Evolutionary conservation across 192 early-diverging fungal genomes (phyloP), one percentile per base, ranked within the genome.

Genomic region (Dissophora ornata): DNA sequence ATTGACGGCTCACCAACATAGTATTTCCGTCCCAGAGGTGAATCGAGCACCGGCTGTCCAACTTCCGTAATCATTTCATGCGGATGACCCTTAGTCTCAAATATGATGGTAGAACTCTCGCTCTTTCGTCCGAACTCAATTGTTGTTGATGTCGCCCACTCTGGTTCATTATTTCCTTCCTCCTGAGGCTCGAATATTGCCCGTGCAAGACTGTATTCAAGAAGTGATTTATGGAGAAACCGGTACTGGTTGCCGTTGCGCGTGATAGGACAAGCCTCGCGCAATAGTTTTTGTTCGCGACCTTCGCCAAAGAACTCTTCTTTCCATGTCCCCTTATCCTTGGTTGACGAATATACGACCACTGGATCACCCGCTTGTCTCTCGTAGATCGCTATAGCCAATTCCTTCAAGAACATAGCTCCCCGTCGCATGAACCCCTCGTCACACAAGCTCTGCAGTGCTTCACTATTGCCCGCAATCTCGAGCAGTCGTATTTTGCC

Each of bases 131-230:
- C n/a, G n/a, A n/a, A n/a, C n/a, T n/a, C n/a, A n/a, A n/a, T n/a
- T n/a, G n/a, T n/a, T n/a, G n/a, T n/a, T n/a, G n/a, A n/a, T n/a
- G n/a, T n/a, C n/a, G n/a, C n/a, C n/a, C n/a, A n/a, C n/a, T n/a
- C n/a, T n/a, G n/a, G n/a, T n/a, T n/a, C n/a, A n/a, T n/a, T n/a
- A n/a, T 47, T 47, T 0, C 21, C 46, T 2, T 38, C 36, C 3
- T 65, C 51, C n/a, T 45, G 38, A 4, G 62, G 51, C 3, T 54
- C 62, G 32, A 65, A 65, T n/a, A 65, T 38, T 40, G 62, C 22
- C 1, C 50, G 62, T 1, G 41, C 25, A 0, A 64, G 4, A 2
- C 34, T 8, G 26, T 64, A 64, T 34, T 64, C 62, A 18, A 64
- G 26, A 2, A 64, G 2, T 1, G 62, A 64, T 8, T 32, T 15